phyloP scores from a whole-genome alignment of 2,329 filamentous ascomycete genomes.

The Helotiales sp. region DNA sequence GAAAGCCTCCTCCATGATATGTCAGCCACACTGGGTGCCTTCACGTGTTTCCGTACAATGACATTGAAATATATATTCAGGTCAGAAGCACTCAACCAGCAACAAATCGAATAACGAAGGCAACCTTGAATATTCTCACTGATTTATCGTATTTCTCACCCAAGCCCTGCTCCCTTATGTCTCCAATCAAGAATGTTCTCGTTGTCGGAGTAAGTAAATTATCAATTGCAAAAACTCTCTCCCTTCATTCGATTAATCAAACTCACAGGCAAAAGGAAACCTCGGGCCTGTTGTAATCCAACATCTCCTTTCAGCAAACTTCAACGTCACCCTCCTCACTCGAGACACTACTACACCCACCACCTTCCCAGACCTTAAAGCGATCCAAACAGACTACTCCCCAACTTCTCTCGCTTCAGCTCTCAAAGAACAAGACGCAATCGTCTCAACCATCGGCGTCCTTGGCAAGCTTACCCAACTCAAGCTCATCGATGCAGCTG shows the following conservation, averaged over 20 bases:
- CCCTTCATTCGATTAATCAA: background rate
- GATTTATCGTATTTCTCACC: too few species aligned
- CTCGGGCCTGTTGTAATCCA: slow-evolving; percentile 27
- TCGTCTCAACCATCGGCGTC: slow-evolving; percentile 20
- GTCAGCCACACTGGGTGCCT: too few species aligned
- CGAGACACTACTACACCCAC: slow-evolving; percentile 31
- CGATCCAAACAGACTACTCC: slow-evolving; percentile 23
- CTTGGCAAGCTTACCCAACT: slow-evolving; percentile 7
- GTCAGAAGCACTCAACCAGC: too few species aligned
- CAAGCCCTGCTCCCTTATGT: too few species aligned
- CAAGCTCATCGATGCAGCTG: slow-evolving; percentile 54
- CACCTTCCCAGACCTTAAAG: slow-evolving; percentile 25
- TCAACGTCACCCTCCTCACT: slow-evolving; percentile 36
- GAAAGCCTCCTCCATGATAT: too few species aligned
- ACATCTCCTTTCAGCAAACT: slow-evolving; percentile 31
- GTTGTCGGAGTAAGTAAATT: slow-evolving; percentile 18
- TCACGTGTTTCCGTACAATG: too few species aligned
- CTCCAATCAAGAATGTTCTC: slow-evolving; percentile 22
- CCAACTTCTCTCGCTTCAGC: slow-evolving; percentile 30
- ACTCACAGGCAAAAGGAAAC: slow-evolving; percentile 20
- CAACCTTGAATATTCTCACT: too few species aligned
- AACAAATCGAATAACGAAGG: too few species aligned
- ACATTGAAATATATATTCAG: too few species aligned
- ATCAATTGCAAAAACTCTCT: background rate
- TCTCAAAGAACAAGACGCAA: slow-evolving; percentile 26